Evolutionary conservation across 139 green algal species (phyloP).

Genomic region (Nannochloris sp.): DNA sequence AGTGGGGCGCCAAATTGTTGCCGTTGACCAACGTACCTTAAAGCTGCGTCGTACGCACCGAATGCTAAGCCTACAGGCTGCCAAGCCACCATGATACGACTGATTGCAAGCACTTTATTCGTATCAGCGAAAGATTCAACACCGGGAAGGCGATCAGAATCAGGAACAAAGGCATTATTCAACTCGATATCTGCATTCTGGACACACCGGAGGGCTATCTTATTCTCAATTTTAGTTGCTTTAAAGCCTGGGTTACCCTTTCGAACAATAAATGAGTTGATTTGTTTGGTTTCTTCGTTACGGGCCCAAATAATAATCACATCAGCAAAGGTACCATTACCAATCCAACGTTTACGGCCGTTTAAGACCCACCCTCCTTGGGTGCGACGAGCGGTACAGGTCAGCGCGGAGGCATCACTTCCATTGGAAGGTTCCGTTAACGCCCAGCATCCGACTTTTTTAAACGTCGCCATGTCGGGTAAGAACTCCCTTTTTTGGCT

Average conservation of each 20-base stretch:
- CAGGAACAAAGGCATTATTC: slow-evolving; percentile 75
- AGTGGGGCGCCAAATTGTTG: slow-evolving; percentile 81
- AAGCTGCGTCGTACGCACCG: slow-evolving; percentile 86
- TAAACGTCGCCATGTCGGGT: slow-evolving; percentile 59
- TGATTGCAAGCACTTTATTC: slow-evolving; percentile 75
- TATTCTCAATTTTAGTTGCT: slow-evolving; percentile 88
- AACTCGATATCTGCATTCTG: slow-evolving; percentile 94
- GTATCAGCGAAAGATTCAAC: slow-evolving; percentile 68
- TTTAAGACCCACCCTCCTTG: slow-evolving; percentile 80
- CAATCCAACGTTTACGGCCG: slow-evolving; percentile 93
- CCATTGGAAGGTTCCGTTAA: slow-evolving; percentile 88
- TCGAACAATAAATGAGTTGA: slow-evolving; percentile 88
- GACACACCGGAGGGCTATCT: slow-evolving; percentile 81
- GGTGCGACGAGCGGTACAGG: slow-evolving; percentile 54
- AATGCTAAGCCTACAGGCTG: slow-evolving; percentile 84
- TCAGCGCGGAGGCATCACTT: slow-evolving; percentile 71
- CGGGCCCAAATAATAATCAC: slow-evolving; percentile 77
- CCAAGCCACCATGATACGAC: slow-evolving; percentile 91
- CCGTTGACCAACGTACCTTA: slow-evolving; percentile 71
- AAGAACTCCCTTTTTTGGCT: slow-evolving; percentile 82
- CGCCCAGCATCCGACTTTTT: slow-evolving; percentile 70
- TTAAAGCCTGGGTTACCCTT: slow-evolving; percentile 76
- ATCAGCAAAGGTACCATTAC: slow-evolving; percentile 87
- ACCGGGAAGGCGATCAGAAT: slow-evolving; percentile 70
- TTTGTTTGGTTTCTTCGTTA: slow-evolving; percentile 55